A percentile compares a stretch with the other conserved stretches of the same genome.
phyloP scores from a whole-genome alignment of 2,329 filamentous ascomycete species.

The Xylariaceae sp. region DNA sequence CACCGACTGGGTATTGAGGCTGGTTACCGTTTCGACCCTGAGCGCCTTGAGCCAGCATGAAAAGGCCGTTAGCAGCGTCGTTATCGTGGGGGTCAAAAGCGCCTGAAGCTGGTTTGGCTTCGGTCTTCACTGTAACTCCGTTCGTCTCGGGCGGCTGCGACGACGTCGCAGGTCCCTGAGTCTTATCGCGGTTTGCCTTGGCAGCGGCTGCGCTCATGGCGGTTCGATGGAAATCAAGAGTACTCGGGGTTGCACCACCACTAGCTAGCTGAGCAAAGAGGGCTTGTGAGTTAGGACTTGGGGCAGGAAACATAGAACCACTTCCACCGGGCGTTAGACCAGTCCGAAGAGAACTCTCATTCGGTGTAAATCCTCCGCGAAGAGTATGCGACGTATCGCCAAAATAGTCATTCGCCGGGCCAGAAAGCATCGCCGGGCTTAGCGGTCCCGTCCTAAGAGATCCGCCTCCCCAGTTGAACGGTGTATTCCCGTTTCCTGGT shows the following conservation, averaged over 20 bases:
- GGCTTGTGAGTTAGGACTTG: constrained; percentile 83
- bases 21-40: constrained; percentile 58
- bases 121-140: constrained; percentile 48
- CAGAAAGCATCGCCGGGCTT: constrained; percentile 96
- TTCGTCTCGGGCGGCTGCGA: constrained; percentile 60
- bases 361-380: constrained; percentile 87
- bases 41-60: constrained; percentile 77
- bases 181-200: constrained; percentile 53
- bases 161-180: constrained; percentile 41
- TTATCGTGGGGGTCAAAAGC: constrained; percentile 89
- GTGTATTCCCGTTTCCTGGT: constrained; percentile 71
- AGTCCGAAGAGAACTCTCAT: constrained; percentile 91
- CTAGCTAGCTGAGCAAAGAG: constrained; percentile 78
- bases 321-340: constrained; percentile 92
- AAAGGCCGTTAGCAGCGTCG: constrained; percentile 92
- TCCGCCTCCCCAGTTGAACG: constrained; percentile 78
- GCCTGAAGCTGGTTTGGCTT: constrained; percentile 58
- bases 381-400: constrained; percentile 72
- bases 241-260: constrained; percentile 84
- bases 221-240: constrained; percentile 92
- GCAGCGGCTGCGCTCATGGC: constrained; percentile 78
- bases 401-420: constrained; percentile 85
- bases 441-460: constrained; percentile 89
- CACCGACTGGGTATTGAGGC: constrained; percentile 50
- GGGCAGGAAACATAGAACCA: constrained; percentile 94